Evolutionary conservation across 495 filamentous ascomycete species (phyloP).

Genomic region (Xanthoparmelia taractica): DNA sequence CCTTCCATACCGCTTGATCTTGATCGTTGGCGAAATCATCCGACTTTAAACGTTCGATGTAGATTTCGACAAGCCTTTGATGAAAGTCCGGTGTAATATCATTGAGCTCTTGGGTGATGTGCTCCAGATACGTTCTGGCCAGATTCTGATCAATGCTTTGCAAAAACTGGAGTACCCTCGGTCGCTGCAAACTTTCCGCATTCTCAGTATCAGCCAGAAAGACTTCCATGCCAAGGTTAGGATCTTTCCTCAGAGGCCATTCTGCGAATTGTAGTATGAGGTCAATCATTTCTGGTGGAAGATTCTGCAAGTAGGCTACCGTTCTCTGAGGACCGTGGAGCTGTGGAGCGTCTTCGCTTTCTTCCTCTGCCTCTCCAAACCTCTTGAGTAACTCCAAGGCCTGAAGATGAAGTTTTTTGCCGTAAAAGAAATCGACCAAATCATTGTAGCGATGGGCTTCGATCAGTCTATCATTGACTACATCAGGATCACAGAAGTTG

Average conservation of each 20-base stretch:
- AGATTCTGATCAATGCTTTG: constrained; percentile 57
- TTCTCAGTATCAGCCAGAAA: constrained; percentile 93
- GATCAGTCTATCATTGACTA: constrained; percentile 86
- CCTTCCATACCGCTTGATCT: constrained; percentile 48
- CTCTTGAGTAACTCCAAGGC: constrained; percentile 74
- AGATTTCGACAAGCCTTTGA: constrained; percentile 69
- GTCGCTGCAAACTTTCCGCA: constrained; percentile 77
- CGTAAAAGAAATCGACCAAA: constrained; percentile 92
- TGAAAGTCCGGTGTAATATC: constrained; percentile 82
- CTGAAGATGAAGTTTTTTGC: constrained; percentile 85
- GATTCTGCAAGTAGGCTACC: constrained; percentile 79
- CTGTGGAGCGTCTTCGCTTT: constrained; percentile 53
- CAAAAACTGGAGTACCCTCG: constrained; percentile 67
- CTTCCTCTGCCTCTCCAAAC: constrained; percentile 69
- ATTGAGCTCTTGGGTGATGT: constrained; percentile 80
- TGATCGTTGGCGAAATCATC: constrained; percentile 40
- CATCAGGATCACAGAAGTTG: constrained; percentile 94
- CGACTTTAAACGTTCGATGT: constrained; percentile 55
- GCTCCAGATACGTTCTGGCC: constrained; percentile 79
- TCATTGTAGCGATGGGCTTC: constrained; percentile 87
- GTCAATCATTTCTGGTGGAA: constrained; percentile 81
- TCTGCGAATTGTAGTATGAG: constrained; percentile 84
- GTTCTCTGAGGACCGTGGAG: constrained; percentile 80
- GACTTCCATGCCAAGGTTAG: constrained; percentile 83
- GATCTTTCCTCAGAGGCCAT: constrained; percentile 71